phyloP scores from a whole-genome alignment of 345 rosid species.

The Moricandia arvensis region DNA sequence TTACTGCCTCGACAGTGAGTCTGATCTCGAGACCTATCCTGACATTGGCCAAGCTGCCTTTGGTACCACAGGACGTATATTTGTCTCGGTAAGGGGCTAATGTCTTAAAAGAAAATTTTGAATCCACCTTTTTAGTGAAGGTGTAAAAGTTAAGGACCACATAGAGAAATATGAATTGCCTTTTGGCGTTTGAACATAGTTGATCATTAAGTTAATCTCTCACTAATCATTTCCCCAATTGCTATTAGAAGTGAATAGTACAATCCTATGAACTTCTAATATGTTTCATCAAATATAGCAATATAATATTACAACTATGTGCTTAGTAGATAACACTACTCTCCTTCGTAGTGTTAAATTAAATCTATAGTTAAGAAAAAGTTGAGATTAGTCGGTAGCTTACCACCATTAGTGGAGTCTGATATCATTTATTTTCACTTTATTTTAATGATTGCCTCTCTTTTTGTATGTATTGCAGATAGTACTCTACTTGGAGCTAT shows the following conservation, averaged over 20 bases:
- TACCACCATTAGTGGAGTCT: background rate
- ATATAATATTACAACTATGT: background rate
- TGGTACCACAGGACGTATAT: conserved; percentile 72
- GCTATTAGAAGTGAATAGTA: conserved; percentile 7
- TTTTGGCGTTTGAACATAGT: conserved; percentile 13
- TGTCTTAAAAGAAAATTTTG: too few species aligned
- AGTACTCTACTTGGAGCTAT: conserved; percentile 76
- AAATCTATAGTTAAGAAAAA: background rate
- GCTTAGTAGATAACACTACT: background rate
- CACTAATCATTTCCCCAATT: background rate
- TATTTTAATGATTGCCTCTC: background rate
- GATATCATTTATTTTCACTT: background rate
- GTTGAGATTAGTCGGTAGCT: background rate
- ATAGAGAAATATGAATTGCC: conserved; percentile 7
- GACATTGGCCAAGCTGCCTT: conserved; percentile 99
- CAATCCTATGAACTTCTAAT: background rate
- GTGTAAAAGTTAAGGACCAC: conserved; percentile 11
- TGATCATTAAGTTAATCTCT: background rate
- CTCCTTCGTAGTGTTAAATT: background rate
- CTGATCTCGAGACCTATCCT: conserved; percentile 92
- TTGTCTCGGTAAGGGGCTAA: conserved; percentile 63
- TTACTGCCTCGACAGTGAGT: conserved; percentile 78
- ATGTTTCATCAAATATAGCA: background rate
- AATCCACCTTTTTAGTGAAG: background rate
- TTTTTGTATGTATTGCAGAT: conserved; percentile 55